Percentiles rank a stretch among this genome's conserved stretches.
Conservation (phyloP, 2,329 filamentous ascomycete genomes). For the Alternaria atra region DNA sequence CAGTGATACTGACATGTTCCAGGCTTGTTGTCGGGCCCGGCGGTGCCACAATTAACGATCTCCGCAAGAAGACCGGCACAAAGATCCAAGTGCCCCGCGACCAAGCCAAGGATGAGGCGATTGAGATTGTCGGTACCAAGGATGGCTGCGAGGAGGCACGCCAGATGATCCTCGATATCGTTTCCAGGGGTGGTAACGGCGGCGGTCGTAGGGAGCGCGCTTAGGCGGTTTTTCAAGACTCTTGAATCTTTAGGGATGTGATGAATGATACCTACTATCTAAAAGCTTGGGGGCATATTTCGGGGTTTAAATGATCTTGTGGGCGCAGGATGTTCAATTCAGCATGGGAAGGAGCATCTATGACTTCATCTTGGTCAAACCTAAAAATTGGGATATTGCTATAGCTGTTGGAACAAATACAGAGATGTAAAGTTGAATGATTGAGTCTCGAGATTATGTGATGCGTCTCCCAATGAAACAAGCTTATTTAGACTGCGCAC, state of each 20-base stretch:
- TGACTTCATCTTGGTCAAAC: background rate
- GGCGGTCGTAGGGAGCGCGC: slow-evolving; percentile 33
- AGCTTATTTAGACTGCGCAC: background rate
- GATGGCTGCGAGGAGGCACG: slow-evolving; percentile 87
- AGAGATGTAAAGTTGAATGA: background rate
- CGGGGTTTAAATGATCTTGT: slow-evolving; percentile 1
- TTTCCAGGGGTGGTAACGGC: slow-evolving; percentile 55
- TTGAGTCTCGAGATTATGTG: no score
- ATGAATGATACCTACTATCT: background rate
- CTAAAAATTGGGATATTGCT: background rate
- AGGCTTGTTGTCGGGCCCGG: slow-evolving; percentile 86
- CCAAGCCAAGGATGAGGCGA: slow-evolving; percentile 78
- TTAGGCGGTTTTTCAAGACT: background rate
- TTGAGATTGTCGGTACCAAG: slow-evolving; percentile 83
- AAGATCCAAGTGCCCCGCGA: slow-evolving; percentile 92
- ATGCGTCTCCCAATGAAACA: background rate
- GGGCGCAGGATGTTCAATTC: background rate
- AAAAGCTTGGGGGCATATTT: slow-evolving; percentile 4
- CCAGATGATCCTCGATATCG: slow-evolving; percentile 86
- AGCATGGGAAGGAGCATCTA: background rate
- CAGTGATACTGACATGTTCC: slow-evolving; percentile 12
- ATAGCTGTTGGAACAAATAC: background rate
- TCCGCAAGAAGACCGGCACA: slow-evolving; percentile 90
- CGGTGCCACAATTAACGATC: slow-evolving; percentile 90
- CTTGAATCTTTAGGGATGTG: background rate